Base-by-base conservation (phyloP, 179 eudicot genomes). In the Spinacia oleracea region DNA sequence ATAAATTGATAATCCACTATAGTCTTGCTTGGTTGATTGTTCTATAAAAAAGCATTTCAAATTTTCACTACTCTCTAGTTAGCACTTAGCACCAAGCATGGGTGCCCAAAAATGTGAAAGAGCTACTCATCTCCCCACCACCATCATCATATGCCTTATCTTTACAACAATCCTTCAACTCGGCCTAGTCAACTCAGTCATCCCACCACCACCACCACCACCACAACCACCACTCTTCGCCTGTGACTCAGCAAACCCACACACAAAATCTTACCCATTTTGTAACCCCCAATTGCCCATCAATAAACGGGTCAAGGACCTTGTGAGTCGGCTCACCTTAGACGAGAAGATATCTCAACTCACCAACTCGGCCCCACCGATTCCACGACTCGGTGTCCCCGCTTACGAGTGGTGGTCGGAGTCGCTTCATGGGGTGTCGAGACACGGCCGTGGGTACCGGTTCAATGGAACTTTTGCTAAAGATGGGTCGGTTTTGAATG, bases 401-500 rank as follows among this genome's bases (percentile, higher is more conserved):
- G 89, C 88, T 9, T 95, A 93, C 85, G 88, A 95, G 91, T 93
- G 97, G 97, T 95, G 98, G 97, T 91, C 93, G 10, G 98, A 95
- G 85, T 96, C 92, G 5, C 86, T 95, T 51, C 98, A 95, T 78
- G 98, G 98, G 14, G 87, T 95, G 79, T 96, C 78, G 38, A 82
- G 72, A 67, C 89, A 79, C 84, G 97, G 79, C 29, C 65, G 87
- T 63, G 89, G 82, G 75, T 86, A 69, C 75, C 70, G 87, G 43
- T 87, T 87, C 69, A 84, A 87, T 45, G 87, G 84, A 0, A 87
- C 87, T 1, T 82, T 84, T 73, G 84, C 76, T 48, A 46, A 9
- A 18, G 76, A 84, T 40, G 97, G 94, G 4, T 78, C 89, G 0
- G 14, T 66, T n/a, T 75, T 76, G 15, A 76, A 74, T 29, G 93